Evolutionary conservation across 75 land plant genomes (phyloP).

Genomic region (Selaginella moellendorffii): DNA sequence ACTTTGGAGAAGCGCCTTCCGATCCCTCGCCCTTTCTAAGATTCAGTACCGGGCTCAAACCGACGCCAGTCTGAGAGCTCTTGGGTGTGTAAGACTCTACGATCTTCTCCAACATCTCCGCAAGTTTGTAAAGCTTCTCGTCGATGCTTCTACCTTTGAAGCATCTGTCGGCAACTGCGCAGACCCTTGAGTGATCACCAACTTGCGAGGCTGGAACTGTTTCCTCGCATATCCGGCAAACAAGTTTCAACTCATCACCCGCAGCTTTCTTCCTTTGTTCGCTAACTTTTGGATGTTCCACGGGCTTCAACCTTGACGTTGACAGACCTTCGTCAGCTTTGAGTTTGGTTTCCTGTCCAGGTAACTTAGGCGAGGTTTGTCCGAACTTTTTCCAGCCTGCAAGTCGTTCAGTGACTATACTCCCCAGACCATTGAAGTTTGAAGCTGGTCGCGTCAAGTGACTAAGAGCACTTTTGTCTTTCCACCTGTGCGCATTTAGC

Average conservation of each 20-base stretch:
- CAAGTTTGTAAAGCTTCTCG: conserved; percentile 68
- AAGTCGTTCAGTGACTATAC: not conserved
- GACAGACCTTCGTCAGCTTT: not conserved
- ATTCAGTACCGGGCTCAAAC: conserved; percentile 60
- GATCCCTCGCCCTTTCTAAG: conserved; percentile 37
- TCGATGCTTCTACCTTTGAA: conserved; percentile 67
- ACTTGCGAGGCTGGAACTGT: conserved; percentile 75
- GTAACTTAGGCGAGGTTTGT: conserved; percentile 15
- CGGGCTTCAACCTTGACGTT: not conserved
- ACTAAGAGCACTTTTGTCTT: not conserved
- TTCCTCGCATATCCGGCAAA: conserved; percentile 97
- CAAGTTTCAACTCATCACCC: conserved; percentile 20
- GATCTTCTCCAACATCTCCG: conserved; percentile 81
- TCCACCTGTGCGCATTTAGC: not conserved
- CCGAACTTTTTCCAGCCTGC: not conserved
- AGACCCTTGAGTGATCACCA: conserved; percentile 79
- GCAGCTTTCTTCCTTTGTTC: not conserved
- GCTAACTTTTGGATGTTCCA: too few species aligned
- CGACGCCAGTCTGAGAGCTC: conserved; percentile 29
- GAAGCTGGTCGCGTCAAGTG: not conserved
- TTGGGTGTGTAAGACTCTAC: conserved; percentile 49
- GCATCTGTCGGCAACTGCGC: conserved; percentile 73
- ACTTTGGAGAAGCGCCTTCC: conserved; percentile 15
- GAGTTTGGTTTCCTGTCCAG: not conserved
- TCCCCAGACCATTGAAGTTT: not conserved